Evolutionary conservation across 2,329 filamentous ascomycete genomes (phyloP), one percentile per base, ranked within the genome.

Genomic region (Ceratocystis alfenasii): DNA sequence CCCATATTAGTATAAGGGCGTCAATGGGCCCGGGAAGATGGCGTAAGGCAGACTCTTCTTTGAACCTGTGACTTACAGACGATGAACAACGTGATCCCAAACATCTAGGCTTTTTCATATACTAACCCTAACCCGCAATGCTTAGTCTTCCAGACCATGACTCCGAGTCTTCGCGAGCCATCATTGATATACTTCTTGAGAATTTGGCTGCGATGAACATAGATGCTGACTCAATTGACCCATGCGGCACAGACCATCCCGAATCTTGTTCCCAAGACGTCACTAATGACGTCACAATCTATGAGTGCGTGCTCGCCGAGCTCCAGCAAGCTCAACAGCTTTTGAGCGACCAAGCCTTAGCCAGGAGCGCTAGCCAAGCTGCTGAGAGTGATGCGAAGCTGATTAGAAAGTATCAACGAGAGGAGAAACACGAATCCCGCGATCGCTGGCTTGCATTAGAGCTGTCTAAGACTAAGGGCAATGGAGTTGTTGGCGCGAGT

Each of bases 171-270:
- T 8, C 20, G 28, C n/a, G 20, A 10, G 62, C 15, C 28, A 55
- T 64, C 12, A 33, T 55, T 8, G 62, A 46, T 28, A 25, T 64
- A 8, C 62, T 41, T 17, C 48, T 64, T 2, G 62, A 50, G 28
- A 48, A 64, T 12, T 28, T 64, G 5, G 25, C 45, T 12, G 46
- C 62, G 6, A 20, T 64, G 30, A 33, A 36, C 5, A 15, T n/a
- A 30, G 30, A 20, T 28, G 5, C 36, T 28, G 48, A 28, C 48
- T 5, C 20, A 53, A 15, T 25, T 12, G 15, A 53, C 8, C 15
- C 48, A 12, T 10, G 20, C 15, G 17, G 48, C 48, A 53, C 48
- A 53, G 48, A 33, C n/a, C n/a, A 44, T 41, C 0, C 36, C 12
- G 36, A 41, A 41, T 41, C 36, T 41, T 41, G 5, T 41, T 15